phyloP scores from a whole-genome alignment of 306 rosid species.

The Fagus sylvatica region DNA sequence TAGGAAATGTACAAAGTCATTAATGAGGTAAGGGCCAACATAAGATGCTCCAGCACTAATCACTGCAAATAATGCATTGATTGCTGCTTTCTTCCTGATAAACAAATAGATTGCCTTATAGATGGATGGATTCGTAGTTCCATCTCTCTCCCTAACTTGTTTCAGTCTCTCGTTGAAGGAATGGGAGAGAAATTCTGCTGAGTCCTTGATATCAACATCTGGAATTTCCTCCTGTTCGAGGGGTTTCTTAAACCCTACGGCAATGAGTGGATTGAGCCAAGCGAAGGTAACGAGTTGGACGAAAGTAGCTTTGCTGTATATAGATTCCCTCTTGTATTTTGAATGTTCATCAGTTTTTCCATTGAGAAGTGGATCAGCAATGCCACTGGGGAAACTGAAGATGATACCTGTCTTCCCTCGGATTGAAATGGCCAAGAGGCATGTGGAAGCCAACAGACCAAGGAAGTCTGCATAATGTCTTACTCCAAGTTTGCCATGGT shows the following conservation, averaged over 20 bases:
- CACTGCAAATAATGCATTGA: constrained; percentile 72
- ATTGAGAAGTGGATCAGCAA: constrained; percentile 66
- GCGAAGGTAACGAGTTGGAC: constrained; percentile 75
- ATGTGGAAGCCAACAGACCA: constrained; percentile 54
- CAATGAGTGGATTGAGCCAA: constrained; percentile 90
- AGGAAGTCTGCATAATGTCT: constrained; percentile 58
- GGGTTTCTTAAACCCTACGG: constrained; percentile 66
- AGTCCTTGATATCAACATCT: constrained; percentile 60
- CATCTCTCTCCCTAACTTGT: constrained; percentile 56
- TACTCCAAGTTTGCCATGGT: constrained; percentile 29
- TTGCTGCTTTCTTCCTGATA: constrained; percentile 73
- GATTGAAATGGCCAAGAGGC: constrained; percentile 55
- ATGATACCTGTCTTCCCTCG: constrained; percentile 63
- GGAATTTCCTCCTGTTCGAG: constrained; percentile 70
- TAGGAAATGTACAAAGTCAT: constrained; percentile 74
- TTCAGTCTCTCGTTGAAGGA: constrained; percentile 59
- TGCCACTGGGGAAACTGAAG: constrained; percentile 26
- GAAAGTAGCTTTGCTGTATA: constrained; percentile 67
- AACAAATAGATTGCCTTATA: constrained; percentile 66
- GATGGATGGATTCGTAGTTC: constrained; percentile 59
- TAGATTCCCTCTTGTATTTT: constrained; percentile 40
- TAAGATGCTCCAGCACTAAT: constrained; percentile 74
- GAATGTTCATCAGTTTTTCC: constrained; percentile 37
- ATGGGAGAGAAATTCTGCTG: constrained; percentile 57
- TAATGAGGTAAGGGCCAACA: constrained; percentile 90